Evolutionary conservation across 148 eudicot genomes (phyloP), one percentile per base, ranked within the genome.

Genomic region (Rhododendron ferrugineum): DNA sequence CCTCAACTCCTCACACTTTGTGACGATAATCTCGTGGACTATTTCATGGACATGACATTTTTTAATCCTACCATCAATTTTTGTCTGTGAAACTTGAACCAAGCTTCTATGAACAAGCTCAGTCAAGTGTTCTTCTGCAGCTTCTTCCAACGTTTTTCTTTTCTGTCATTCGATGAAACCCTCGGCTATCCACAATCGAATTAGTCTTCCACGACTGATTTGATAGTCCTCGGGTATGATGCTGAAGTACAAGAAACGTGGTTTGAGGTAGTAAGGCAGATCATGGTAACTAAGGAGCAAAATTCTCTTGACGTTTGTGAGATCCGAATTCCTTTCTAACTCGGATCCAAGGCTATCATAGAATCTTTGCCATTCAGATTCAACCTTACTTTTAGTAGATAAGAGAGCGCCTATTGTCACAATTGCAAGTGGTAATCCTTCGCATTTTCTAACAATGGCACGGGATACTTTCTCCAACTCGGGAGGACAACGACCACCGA

Each of bases 391-490:
- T 64, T 66, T 83, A 0, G 40, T 68, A 6, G 62, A 66, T 8
- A 83, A 22, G 3, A 83, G 56, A 23, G 62, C 78, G 0, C 56
- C 62, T 11, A 83, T 46, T 9, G 85, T 18, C 58, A 70, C 78
- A 23, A 83, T 83, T 14, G 85, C 85, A 13, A 78, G 81, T 2
- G 81, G 81, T 15, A 78, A 78, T 5, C 81, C 81, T 78, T 78
- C 81, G 14, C 77, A 83, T 64, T 46, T 66, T 42, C 3, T 10
- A 6, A 83, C 44, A 8, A 83, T 42, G 4, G 5, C 11, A 22
- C 10, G 47, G 5, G 85, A 83, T 9, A 47, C 42, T 70, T 20
- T 1, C 46, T 42, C 56, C 4, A 82, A 46, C 14, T 66, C 70
- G 1, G n/a, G n/a, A 6, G 84, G 84, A 46, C 84, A 82, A 64